Evolutionary conservation across 257 asterid species (phyloP), one percentile per base, ranked within the genome.

Genomic region (Primulina eburnea): DNA sequence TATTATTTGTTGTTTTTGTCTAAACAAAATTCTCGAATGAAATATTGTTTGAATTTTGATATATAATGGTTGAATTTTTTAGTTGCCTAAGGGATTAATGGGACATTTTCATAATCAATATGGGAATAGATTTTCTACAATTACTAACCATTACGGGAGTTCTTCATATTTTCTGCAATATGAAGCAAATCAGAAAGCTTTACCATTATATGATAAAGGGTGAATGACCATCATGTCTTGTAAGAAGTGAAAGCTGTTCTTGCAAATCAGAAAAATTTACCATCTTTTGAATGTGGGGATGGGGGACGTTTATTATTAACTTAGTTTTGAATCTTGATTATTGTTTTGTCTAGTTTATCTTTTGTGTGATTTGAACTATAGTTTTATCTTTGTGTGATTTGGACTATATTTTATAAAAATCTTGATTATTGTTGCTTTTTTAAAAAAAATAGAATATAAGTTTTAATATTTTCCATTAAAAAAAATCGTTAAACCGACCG

Each of bases 1-100:
- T 14, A 1, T 17, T 43, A 0, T 43, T 43, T 0, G 14, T 16
- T 0, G 1, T 5, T 50, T 50, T 50, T 50, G 20, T 4, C 21
- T 17, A 16, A 20, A 60, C 62, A 33, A 40, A 18, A 71, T 64
- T 70, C 65, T 69, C 33, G 18, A 57, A 60, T 16, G 68, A 10
- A 40, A 38, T 61, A 63, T 52, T 47, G 47, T 26, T 59, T 8
- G 2, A 28, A 4, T 33, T 33, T 33, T 33, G 37, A 33, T 33
- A 52, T 33, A 21, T 65, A 24, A 47, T 11, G 52, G 68, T n/a
- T 21, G 60, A 58, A 32, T 58, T 24, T 60, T 66, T 56, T 29
- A n/a, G 20, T 55, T 58, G 32, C 29, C 10, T 52, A 12, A 47
- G 56, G 30, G 32, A 52, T 43, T 66, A 26, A 68, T 60, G 43